Conservation (phyloP, 1,139 yeast genomes). For the Fermentozyma sake region DNA sequence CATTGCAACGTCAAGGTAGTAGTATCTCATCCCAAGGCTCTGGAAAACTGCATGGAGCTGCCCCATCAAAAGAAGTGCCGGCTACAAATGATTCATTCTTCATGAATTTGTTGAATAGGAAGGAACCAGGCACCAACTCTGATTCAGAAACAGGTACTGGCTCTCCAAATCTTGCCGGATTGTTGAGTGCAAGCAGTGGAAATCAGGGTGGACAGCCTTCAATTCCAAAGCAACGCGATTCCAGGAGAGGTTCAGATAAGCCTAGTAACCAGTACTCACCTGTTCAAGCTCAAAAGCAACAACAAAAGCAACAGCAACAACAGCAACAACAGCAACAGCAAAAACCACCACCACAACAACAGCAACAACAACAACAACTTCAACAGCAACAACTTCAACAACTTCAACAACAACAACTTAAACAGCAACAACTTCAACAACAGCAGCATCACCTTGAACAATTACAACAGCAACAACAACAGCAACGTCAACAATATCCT, state of each 20-base stretch:
- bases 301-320: constrained; percentile 10
- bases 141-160: too few species aligned
- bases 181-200: too few species aligned
- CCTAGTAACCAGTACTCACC: too few species aligned
- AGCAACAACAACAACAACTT: constrained; percentile 6
- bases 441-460: constrained; percentile 7
- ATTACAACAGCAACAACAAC: constrained; percentile 1
- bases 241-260: too few species aligned
- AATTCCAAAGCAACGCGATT: too few species aligned
- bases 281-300: constrained; percentile 12
- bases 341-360: constrained; percentile 8
- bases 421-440: constrained; percentile 7
- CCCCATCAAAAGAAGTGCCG: constrained; percentile 4
- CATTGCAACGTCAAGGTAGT: too few species aligned
- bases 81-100: constrained; percentile 49
- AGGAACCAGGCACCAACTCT: constrained; percentile 11
- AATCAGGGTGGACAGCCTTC: too few species aligned
- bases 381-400: constrained; percentile 10
- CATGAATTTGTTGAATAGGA: constrained; percentile 46
- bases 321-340: constrained; percentile 12
- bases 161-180: too few species aligned
- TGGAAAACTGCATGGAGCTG: constrained; percentile 3
- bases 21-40: constrained; percentile 7
- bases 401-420: constrained; percentile 7
- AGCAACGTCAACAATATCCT: constrained; percentile 5